Conservation (phyloP, 805 yeast species). For the Pichia insulana region DNA sequence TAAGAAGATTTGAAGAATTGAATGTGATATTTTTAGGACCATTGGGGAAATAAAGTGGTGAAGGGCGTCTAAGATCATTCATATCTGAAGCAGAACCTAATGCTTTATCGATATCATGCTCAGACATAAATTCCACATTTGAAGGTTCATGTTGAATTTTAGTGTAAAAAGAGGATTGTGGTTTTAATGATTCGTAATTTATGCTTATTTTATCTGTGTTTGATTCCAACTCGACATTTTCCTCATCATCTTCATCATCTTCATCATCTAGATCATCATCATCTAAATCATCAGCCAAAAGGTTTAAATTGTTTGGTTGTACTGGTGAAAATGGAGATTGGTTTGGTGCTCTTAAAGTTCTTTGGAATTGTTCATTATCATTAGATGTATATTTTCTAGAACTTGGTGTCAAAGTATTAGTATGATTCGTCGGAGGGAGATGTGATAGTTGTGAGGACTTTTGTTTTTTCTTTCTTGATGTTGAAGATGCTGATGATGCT, state of each 20-base stretch:
- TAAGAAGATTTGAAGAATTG: background rate
- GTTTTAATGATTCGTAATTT: background rate
- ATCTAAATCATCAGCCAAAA: background rate
- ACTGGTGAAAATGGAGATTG: slow-evolving; percentile 10
- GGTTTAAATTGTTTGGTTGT: slow-evolving; percentile 4
- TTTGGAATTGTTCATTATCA: background rate
- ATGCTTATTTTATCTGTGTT: background rate
- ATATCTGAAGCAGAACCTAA: slow-evolving; percentile 14
- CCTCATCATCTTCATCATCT: slow-evolving; percentile 7
- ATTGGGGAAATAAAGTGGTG: background rate
- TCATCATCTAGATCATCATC: slow-evolving; percentile 1
- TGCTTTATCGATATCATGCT: slow-evolving; percentile 40
- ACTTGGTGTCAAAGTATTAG: background rate
- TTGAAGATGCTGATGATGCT: too few relatives aligned
- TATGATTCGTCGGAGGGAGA: background rate
- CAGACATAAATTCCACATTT: slow-evolving; percentile 47
- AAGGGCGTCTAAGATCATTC: slow-evolving; percentile 4
- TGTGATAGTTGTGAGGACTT: slow-evolving; percentile 6
- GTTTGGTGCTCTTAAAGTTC: slow-evolving; percentile 4
- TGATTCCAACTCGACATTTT: slow-evolving; percentile 1
- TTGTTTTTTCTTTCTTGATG: background rate
- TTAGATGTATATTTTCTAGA: background rate
- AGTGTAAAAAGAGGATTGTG: slow-evolving; percentile 1
- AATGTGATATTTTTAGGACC: slow-evolving; percentile 8
- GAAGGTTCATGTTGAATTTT: slow-evolving; percentile 28